Evolutionary conservation across 2,329 filamentous ascomycete genomes (phyloP).

Genomic region (Neonectria ditissima): DNA sequence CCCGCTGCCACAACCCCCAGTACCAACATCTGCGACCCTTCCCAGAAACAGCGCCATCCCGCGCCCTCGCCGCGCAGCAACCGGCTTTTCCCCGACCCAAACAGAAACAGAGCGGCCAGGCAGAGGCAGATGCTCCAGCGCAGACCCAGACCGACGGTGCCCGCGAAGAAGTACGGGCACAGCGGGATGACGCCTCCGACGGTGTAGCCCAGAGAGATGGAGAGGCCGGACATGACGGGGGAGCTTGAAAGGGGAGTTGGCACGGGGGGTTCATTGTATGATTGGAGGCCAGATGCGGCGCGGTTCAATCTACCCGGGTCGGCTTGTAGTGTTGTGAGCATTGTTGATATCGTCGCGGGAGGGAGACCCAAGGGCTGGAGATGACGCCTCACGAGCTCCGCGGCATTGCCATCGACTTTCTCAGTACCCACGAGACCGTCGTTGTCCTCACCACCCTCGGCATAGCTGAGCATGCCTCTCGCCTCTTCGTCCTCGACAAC

Average conservation of each 20-base stretch:
- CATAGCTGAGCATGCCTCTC: slow-evolving; percentile 43
- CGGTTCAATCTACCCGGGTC: slow-evolving; percentile 48
- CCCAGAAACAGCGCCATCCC: slow-evolving; percentile 41
- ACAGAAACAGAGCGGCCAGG: slow-evolving; percentile 64
- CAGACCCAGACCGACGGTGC: slow-evolving; percentile 55
- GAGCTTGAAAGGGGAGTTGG: slow-evolving; percentile 29
- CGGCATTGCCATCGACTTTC: slow-evolving; percentile 18
- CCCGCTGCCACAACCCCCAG: slow-evolving; percentile 50
- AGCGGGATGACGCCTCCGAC: slow-evolving; percentile 72
- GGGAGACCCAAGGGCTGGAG: slow-evolving; percentile 49
- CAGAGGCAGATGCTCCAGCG: slow-evolving; percentile 67
- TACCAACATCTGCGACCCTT: slow-evolving; percentile 51
- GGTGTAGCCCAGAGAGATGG: slow-evolving; percentile 71
- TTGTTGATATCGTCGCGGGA: slow-evolving; percentile 28
- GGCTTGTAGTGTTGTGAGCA: slow-evolving; percentile 43
- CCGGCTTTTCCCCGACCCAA: slow-evolving; percentile 68
- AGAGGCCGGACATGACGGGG: slow-evolving; percentile 65
- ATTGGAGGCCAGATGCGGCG: slow-evolving; percentile 36
- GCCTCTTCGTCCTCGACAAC: slow-evolving; percentile 33
- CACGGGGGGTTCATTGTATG: slow-evolving; percentile 20
- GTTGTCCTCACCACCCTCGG: slow-evolving; percentile 31
- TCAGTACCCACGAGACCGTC: slow-evolving; percentile 14
- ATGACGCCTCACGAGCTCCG: slow-evolving; percentile 47
- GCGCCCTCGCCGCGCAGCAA: slow-evolving; percentile 43
- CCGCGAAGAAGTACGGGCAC: slow-evolving; percentile 69